Conservation (phyloP, 805 yeast species). For the Candida patagonica region DNA sequence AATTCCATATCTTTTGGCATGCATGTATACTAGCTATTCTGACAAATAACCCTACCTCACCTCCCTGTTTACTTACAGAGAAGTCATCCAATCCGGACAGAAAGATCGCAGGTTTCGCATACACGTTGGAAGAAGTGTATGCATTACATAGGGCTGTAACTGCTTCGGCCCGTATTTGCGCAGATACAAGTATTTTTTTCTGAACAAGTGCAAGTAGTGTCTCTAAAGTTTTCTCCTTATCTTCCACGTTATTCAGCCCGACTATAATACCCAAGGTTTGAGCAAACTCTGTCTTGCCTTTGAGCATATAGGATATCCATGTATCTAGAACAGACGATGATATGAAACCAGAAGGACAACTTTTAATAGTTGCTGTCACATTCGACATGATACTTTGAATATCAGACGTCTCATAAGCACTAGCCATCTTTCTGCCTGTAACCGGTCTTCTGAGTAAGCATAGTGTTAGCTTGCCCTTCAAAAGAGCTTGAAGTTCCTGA, state of each 20-base stretch:
- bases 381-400: neutral
- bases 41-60: constrained; percentile 84
- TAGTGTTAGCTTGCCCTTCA: neutral
- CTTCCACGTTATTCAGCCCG: neutral
- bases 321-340: neutral
- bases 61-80: constrained; percentile 58
- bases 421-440: neutral
- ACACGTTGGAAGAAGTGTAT: no score
- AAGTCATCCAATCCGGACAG: constrained; percentile 58
- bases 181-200: neutral
- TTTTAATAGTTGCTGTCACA: neutral
- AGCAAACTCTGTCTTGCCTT: constrained; percentile 2
- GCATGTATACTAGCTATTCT: constrained; percentile 43
- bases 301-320: constrained; percentile 4
- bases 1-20: constrained; percentile 18
- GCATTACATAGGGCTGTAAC: constrained; percentile 3
- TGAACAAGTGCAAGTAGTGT: neutral
- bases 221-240: neutral
- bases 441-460: neutral
- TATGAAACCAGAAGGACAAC: neutral
- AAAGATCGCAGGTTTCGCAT: constrained; percentile 9
- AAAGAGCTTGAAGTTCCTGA: neutral
- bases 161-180: constrained; percentile 2
- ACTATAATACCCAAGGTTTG: constrained; percentile 1
- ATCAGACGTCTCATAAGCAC: neutral